Percentiles rank a stretch among this genome's conserved stretches.
phyloP scores from a whole-genome alignment of 768 basidiomycete genomes.

The Leucocoprinus birnbaumii region DNA sequence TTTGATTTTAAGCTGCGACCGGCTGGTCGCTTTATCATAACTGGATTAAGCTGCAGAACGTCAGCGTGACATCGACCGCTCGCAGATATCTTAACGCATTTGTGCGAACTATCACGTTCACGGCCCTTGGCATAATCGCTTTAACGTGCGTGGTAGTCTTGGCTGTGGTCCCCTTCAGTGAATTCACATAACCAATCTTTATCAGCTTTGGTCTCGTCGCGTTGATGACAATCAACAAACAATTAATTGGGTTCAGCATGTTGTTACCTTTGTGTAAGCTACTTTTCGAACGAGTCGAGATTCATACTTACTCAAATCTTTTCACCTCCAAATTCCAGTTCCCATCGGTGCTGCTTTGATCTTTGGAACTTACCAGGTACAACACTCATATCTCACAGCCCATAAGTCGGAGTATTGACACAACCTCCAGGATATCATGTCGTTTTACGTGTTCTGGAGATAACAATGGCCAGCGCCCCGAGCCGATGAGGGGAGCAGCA shows the following conservation, averaged over 20 bases:
- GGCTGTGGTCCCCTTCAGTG: neutral
- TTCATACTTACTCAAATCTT: neutral
- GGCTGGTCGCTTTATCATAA: constrained; percentile 8
- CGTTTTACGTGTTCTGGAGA: constrained; percentile 8
- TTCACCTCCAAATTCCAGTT: neutral
- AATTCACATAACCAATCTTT: neutral
- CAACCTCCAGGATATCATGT: constrained; percentile 7
- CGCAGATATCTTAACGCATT: constrained; percentile 9
- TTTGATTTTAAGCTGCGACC: neutral
- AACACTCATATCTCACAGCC: neutral
- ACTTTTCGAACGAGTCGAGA: neutral
- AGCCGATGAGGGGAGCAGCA: too few species aligned
- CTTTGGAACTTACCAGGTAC: constrained; percentile 11
- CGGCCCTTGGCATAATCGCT: neutral
- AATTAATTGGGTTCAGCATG: neutral
- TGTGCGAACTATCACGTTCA: constrained; percentile 3
- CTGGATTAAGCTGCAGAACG: constrained; percentile 3
- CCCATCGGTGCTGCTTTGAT: constrained; percentile 4
- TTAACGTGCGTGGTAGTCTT: neutral
- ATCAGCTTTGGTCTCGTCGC: neutral
- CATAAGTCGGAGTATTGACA: neutral
- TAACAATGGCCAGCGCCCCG: neutral
- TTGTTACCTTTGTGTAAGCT: constrained; percentile 4
- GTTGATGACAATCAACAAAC: neutral
- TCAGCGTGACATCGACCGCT: constrained; percentile 6